Conservation (phyloP, 768 basidiomycete species). For the Tulasnella sp. region DNA sequence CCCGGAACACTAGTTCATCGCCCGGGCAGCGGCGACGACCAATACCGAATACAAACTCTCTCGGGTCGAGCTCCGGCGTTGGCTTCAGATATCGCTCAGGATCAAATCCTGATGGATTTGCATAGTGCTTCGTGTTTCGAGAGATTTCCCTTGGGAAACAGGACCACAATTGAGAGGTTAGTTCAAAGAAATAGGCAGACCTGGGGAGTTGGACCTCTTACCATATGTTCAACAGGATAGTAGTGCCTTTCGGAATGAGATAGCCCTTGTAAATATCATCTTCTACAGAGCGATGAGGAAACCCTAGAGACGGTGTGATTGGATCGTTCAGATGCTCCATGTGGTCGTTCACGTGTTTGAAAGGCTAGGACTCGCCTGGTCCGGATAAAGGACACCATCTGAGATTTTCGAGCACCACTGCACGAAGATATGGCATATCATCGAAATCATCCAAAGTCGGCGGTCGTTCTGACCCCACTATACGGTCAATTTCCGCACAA, state of each 20-base stretch:
- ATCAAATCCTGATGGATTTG: conserved; percentile 2
- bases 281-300: not conserved
- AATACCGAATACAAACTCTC: not conserved
- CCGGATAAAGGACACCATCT: conserved; percentile 27
- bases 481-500: conserved; percentile 36
- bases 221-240: not conserved
- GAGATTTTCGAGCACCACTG: conserved; percentile 36
- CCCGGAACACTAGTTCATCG: not conserved
- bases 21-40: conserved; percentile 9
- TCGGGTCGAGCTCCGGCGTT: not conserved
- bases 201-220: not conserved
- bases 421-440: conserved; percentile 34
- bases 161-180: not conserved
- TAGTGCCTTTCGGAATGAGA: conserved; percentile 3
- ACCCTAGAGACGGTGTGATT: not conserved
- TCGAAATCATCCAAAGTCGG: conserved; percentile 32
- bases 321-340: too few species aligned
- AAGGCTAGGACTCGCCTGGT: conserved; percentile 24
- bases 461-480: conserved; percentile 31
- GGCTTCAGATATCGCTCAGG: conserved; percentile 7
- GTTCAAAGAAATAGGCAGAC: too few species aligned
- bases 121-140: not conserved
- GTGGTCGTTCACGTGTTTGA: too few species aligned
- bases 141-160: not conserved
- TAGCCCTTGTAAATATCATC: conserved; percentile 20